Base-by-base conservation (phyloP, 2,329 filamentous ascomycete species). In the Grosmannia serpens region DNA sequence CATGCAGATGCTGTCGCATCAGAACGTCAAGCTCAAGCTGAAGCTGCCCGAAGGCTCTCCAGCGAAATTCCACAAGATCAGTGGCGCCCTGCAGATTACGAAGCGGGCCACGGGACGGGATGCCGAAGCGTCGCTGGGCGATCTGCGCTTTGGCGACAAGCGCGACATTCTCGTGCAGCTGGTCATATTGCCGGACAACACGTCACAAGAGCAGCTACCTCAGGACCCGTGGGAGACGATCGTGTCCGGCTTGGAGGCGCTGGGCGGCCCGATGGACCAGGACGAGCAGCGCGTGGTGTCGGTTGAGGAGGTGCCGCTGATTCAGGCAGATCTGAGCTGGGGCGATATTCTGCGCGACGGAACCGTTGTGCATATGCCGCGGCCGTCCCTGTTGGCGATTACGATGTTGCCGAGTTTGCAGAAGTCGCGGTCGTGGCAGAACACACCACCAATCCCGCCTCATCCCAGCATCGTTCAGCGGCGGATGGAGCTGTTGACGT, bases 31-130 rank as follows among this genome's bases (percentile, higher is more conserved):
- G 76, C 80, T 99, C 58, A 96, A 95, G 76, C 83, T 99, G 59
- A 89, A 89, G 65, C 76, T 99, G 9, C 94, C 94, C 0, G 94
- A 99, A 74, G 94, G 94, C 24, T 99, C 94, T 3, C 94, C 92
- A 0, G 94, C 94, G 66, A 96, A 96, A 69, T 99, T 99, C 70
- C 89, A 96, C 70, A 99, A 99, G 75, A 97, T 99, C 67, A 96
- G 90, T 67, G 94, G 94, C 57, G 94, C 92, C 5, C 77, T 99
- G 60, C 91, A 97, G 69, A 95, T 95, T 62, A 97, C 92, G 3
- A 99, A 96, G 77, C 87, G 94, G 61, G 94, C 92, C 17, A 95
- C 91, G 27, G 94, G 94, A 13, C 86, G 91, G 55, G 94, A 97
- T 71, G 94, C 92, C 0, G 94, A 99, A 73, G 92, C 91, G 11